A percentile compares a stretch with the other conserved stretches of the same genome.
Evolutionary conservation across 805 yeast species (phyloP).

Genomic region (Ogataea kodamae): DNA sequence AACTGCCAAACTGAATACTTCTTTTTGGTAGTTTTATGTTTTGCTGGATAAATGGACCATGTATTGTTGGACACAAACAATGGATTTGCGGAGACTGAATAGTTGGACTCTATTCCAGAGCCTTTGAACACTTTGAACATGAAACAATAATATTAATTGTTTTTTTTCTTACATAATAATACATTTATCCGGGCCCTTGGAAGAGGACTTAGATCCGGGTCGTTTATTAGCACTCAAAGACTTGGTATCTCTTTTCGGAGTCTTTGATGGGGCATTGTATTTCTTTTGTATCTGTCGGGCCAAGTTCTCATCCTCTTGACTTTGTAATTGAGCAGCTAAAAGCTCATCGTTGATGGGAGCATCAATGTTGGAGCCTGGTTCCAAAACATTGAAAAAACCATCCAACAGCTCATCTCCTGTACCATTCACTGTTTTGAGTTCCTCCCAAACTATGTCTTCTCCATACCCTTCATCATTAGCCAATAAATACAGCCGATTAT

Average conservation of each 20-base stretch:
- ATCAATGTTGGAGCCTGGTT: background rate
- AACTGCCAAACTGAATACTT: conserved; percentile 81
- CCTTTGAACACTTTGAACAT: conserved; percentile 55
- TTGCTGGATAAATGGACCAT: conserved; percentile 87
- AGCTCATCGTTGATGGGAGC: background rate
- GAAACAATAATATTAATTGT: conserved; percentile 1
- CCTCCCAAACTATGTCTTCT: conserved; percentile 75
- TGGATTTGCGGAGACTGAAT: conserved; percentile 67
- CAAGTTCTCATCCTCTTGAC: conserved; percentile 31
- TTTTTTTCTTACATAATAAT: conserved; percentile 4
- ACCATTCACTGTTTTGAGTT: conserved; percentile 64
- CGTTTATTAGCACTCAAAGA: too few relatives aligned
- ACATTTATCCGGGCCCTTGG: too few relatives aligned
- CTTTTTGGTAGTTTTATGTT: conserved; percentile 56
- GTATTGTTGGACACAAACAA: conserved; percentile 66
- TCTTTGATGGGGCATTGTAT: too few relatives aligned
- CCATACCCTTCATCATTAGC: conserved; percentile 72
- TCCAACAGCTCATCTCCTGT: conserved; percentile 63
- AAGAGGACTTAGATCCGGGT: too few relatives aligned
- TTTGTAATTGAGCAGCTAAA: conserved; percentile 31
- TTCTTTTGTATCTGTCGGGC: conserved; percentile 28
- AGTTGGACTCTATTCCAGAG: conserved; percentile 61
- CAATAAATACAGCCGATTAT: conserved; percentile 52
- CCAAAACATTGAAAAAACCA: conserved; percentile 55
- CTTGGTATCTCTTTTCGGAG: conserved; percentile 1